Evolutionary conservation across 2,329 filamentous ascomycete species (phyloP).

Genomic region (Xylogone sp.): DNA sequence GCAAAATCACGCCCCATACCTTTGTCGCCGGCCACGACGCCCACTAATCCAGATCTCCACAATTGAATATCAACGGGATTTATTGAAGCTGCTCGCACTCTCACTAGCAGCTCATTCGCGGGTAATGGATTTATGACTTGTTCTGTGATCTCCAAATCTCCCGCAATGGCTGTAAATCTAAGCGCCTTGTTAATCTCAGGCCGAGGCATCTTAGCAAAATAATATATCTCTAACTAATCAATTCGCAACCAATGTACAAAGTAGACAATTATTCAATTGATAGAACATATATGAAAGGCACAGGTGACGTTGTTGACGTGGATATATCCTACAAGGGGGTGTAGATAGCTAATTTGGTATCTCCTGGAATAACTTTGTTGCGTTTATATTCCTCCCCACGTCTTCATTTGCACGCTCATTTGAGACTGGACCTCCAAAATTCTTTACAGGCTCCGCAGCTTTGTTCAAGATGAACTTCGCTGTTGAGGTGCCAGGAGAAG

Average conservation of each 20-base stretch:
- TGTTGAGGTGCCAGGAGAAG: slow-evolving; percentile 79
- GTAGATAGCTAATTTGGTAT: not conserved
- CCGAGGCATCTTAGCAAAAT: not conserved
- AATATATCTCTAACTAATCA: not conserved
- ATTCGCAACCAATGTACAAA: too few relatives aligned
- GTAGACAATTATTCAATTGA: too few relatives aligned
- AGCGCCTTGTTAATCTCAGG: slow-evolving; percentile 16
- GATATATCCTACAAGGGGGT: not conserved
- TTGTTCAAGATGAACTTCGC: slow-evolving; percentile 57
- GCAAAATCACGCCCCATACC: slow-evolving; percentile 27
- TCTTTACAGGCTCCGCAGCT: not conserved
- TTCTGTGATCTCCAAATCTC: slow-evolving; percentile 16
- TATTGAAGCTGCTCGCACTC: slow-evolving; percentile 25
- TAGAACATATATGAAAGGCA: too few relatives aligned
- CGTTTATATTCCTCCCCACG: not conserved
- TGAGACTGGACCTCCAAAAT: not conserved
- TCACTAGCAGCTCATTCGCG: slow-evolving; percentile 21
- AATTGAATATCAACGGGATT: slow-evolving; percentile 26
- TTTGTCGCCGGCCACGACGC: slow-evolving; percentile 22
- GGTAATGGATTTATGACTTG: slow-evolving; percentile 16
- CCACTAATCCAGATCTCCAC: slow-evolving; percentile 18
- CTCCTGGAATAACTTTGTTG: not conserved
- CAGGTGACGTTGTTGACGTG: not conserved
- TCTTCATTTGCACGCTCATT: not conserved
- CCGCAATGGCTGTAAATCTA: slow-evolving; percentile 13